phyloP scores from a whole-genome alignment of 331 rosid species.

The Malus hybrid region DNA sequence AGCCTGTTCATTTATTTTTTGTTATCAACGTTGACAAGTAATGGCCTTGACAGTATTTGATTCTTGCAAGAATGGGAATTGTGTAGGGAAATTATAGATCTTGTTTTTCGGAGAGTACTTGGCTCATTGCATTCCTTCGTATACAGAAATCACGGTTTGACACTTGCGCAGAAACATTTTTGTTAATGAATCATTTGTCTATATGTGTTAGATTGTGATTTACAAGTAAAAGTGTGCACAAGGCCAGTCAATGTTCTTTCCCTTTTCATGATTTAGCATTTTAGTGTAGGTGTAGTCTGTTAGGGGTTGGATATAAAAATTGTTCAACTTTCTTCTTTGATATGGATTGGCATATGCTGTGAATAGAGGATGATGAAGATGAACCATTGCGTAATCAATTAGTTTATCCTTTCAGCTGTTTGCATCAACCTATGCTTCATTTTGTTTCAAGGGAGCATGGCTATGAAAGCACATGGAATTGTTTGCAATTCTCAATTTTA shows the following conservation, averaged over 20 bases:
- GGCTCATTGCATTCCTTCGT: no score
- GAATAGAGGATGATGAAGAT: no score
- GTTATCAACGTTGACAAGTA: background rate
- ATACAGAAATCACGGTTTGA: background rate
- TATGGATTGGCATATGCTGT: no score
- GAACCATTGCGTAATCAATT: background rate
- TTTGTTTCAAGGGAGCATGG: background rate
- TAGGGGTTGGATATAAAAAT: background rate
- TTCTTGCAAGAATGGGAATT: background rate
- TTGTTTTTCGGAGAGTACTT: no score
- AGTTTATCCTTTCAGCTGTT: background rate
- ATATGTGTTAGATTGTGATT: background rate
- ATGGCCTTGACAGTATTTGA: background rate
- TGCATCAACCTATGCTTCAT: background rate
- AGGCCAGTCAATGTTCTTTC: background rate
- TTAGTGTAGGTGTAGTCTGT: background rate
- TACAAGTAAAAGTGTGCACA: background rate
- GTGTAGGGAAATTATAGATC: background rate
- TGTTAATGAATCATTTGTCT: background rate
- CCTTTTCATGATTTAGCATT: background rate
- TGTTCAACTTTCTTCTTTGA: background rate
- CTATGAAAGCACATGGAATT: background rate
- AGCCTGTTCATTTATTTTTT: conserved; percentile 7
- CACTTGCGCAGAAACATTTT: background rate
- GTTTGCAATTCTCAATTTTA: background rate